Conservation (phyloP, 768 basidiomycete species). For the Collybia sordida region DNA sequence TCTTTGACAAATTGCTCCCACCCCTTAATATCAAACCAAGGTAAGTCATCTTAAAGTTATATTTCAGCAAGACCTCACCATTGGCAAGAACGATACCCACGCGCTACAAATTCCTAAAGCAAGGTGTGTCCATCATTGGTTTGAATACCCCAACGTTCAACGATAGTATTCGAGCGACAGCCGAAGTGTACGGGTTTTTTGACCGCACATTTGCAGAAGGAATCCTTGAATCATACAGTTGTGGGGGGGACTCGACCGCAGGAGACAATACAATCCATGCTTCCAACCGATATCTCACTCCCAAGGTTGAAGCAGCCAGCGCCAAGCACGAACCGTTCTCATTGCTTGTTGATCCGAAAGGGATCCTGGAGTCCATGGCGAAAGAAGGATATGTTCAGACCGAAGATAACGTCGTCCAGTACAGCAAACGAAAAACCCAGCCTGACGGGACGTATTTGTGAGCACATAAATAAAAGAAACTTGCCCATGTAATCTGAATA, state of each 20-base stretch:
- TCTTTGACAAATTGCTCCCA: too few relatives aligned
- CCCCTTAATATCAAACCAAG: too few relatives aligned
- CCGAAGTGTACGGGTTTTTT: background rate
- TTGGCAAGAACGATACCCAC: too few relatives aligned
- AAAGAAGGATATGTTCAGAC: background rate
- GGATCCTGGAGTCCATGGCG: constrained; percentile 5
- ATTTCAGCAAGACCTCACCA: too few relatives aligned
- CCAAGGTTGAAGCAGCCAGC: background rate
- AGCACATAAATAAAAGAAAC: background rate
- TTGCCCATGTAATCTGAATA: background rate
- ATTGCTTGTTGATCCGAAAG: constrained; percentile 6
- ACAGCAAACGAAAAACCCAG: background rate
- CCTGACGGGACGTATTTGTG: background rate
- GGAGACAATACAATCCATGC: background rate
- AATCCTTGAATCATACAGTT: background rate
- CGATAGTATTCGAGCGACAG: background rate
- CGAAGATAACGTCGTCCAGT: background rate
- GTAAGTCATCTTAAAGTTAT: too few relatives aligned
- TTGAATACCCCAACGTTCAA: background rate
- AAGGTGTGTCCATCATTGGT: background rate
- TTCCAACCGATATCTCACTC: constrained; percentile 12
- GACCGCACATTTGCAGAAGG: background rate
- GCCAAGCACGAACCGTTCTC: constrained; percentile 4
- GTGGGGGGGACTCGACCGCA: background rate
- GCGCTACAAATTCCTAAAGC: too few relatives aligned